Conservation (phyloP, 495 filamentous ascomycete genomes). For the Lasiosphaeria miniovina region DNA sequence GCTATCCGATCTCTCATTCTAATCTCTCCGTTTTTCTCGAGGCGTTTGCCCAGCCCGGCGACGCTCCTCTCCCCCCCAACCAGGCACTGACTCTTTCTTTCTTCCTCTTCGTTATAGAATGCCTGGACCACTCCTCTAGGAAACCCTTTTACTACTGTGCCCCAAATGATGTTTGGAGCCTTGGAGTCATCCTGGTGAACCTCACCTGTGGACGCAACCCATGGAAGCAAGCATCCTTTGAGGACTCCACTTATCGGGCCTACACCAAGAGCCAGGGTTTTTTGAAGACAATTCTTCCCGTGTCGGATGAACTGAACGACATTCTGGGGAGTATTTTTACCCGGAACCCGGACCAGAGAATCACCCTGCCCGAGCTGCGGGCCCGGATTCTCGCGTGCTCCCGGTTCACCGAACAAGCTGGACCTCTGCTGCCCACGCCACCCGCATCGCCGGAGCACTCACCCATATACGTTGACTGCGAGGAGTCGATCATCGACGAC, state of each 20-base stretch:
- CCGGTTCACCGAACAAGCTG: constrained; percentile 60
- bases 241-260: constrained; percentile 94
- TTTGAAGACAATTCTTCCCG: constrained; percentile 85
- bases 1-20: background rate
- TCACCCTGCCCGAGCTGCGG: constrained; percentile 79
- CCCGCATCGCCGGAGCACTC: constrained; percentile 38
- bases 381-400: constrained; percentile 72
- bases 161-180: constrained; percentile 96
- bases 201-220: constrained; percentile 97
- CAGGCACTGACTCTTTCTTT: constrained; percentile 28
- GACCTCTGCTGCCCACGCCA: constrained; percentile 31
- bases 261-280: constrained; percentile 84
- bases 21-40: background rate
- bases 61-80: constrained; percentile 4
- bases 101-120: constrained; percentile 61
- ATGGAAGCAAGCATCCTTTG: constrained; percentile 90
- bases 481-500: constrained; percentile 40
- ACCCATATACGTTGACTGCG: constrained; percentile 42
- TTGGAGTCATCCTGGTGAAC: constrained; percentile 96
- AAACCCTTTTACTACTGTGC: constrained; percentile 85
- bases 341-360: constrained; percentile 78
- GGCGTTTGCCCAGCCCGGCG: background rate
- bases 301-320: constrained; percentile 84
- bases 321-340: constrained; percentile 91
- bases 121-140: constrained; percentile 79